phyloP scores from a whole-genome alignment of 208 protist genomes.

The Acanthamoeba royreba region DNA sequence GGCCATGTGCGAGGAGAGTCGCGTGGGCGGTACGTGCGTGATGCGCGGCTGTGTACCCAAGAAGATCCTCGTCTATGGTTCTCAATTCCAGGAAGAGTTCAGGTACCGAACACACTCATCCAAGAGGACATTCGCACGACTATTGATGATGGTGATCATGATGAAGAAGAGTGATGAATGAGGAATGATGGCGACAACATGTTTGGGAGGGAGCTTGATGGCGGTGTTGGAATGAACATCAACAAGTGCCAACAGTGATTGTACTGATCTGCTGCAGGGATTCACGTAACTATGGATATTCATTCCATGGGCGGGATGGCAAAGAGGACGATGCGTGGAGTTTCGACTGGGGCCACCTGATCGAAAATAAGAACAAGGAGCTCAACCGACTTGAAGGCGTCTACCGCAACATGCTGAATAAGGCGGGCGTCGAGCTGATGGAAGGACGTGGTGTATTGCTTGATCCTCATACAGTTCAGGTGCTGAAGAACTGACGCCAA shows the following conservation, averaged over 20 bases:
- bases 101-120: too few species aligned
- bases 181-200: too few species aligned
- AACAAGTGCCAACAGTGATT: neutral
- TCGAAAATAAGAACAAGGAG: neutral
- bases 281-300: neutral
- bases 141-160: too few species aligned
- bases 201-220: too few species aligned
- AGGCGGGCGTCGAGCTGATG: conserved; percentile 45
- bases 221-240: too few species aligned
- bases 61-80: neutral
- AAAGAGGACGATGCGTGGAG: neutral
- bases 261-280: neutral
- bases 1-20: neutral
- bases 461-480: conserved; percentile 60
- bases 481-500: neutral
- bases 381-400: neutral
- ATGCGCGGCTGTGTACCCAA: neutral
- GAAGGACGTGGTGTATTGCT: conserved; percentile 69
- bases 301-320: neutral
- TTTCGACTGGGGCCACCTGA: neutral
- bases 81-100: neutral
- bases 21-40: neutral
- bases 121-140: neutral
- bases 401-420: neutral
- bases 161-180: neutral